A percentile compares a stretch with the other conserved stretches of the same genome.
These are phyloP conservation scores for Paramarasmius palmivorus DNA, from an alignment of 1,284 basidiomycete species.

Conservation along the genomic window DNA sequence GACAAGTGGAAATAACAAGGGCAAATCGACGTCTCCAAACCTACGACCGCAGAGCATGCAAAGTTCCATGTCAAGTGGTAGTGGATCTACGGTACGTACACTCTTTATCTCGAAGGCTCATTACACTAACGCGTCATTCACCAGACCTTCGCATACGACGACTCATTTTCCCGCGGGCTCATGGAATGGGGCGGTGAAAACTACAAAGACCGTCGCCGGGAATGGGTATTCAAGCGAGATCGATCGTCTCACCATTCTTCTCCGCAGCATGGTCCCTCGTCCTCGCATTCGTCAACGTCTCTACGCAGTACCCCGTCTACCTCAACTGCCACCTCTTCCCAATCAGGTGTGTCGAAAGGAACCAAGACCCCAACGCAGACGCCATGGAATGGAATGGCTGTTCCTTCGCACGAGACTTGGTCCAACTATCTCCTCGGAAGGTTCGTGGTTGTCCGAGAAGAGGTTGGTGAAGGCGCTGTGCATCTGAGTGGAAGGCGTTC, in stretches of 20 bases:
- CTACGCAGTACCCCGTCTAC: too few relatives aligned
- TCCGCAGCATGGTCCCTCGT: not conserved
- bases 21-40: not conserved
- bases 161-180: slow-evolving; percentile 3
- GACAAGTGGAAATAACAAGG: not conserved
- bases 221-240: slow-evolving; percentile 8
- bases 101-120: too few relatives aligned
- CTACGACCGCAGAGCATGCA: not conserved
- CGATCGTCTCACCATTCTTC: not conserved
- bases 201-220: slow-evolving; percentile 3
- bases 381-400: slow-evolving; percentile 7
- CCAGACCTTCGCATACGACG: slow-evolving; percentile 9
- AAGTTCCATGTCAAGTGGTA: not conserved
- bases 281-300: not conserved
- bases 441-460: slow-evolving; percentile 12
- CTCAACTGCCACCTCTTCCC: too few relatives aligned
- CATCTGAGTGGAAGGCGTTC: too few relatives aligned
- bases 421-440: slow-evolving; percentile 11
- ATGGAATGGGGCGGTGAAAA: slow-evolving; percentile 7
- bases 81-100: not conserved
- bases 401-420: slow-evolving; percentile 11
- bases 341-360: too few relatives aligned
- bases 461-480: slow-evolving; percentile 1
- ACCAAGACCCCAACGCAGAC: too few relatives aligned
- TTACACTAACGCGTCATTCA: not conserved